A percentile compares a stretch with the other conserved stretches of the same genome.
These are phyloP conservation scores for Amanita jacksonii DNA, from an alignment of 768 basidiomycete species.

Conservation along the genomic window DNA sequence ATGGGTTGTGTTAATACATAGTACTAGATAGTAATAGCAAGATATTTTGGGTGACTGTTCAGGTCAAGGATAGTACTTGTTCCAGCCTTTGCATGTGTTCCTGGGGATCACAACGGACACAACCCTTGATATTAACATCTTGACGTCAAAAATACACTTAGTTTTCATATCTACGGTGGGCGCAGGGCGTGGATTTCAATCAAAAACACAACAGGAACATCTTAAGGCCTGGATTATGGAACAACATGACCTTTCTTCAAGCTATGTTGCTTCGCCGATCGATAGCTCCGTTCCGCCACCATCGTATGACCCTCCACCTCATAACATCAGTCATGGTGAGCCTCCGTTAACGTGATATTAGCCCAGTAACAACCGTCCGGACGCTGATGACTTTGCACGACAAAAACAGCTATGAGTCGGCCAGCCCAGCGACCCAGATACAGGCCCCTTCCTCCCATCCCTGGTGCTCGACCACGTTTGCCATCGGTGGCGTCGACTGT, in stretches of 20 bases:
- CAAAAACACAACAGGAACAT: too few relatives aligned
- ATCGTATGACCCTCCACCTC: neutral
- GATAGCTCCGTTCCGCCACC: neutral
- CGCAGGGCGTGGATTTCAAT: too few relatives aligned
- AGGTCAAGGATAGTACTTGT: too few relatives aligned
- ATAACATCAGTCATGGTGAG: conserved; percentile 2
- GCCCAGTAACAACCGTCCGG: neutral
- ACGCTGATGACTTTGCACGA: neutral
- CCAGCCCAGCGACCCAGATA: conserved; percentile 5
- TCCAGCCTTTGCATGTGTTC: too few relatives aligned
- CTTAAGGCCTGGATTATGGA: neutral
- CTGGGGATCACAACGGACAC: too few relatives aligned
- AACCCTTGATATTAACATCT: too few relatives aligned
- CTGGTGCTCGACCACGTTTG: neutral
- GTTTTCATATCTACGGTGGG: too few relatives aligned
- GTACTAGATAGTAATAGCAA: too few relatives aligned
- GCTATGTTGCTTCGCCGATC: neutral
- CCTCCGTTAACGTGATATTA: neutral
- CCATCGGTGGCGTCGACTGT: neutral
- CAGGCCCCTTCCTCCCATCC: neutral
- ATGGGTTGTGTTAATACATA: too few relatives aligned
- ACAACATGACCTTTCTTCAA: neutral
- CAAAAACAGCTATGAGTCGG: neutral
- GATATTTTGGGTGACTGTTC: too few relatives aligned
- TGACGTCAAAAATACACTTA: too few relatives aligned